phyloP scores from a whole-genome alignment of 2,329 filamentous ascomycete genomes.

The Nigrospora sphaerica region DNA sequence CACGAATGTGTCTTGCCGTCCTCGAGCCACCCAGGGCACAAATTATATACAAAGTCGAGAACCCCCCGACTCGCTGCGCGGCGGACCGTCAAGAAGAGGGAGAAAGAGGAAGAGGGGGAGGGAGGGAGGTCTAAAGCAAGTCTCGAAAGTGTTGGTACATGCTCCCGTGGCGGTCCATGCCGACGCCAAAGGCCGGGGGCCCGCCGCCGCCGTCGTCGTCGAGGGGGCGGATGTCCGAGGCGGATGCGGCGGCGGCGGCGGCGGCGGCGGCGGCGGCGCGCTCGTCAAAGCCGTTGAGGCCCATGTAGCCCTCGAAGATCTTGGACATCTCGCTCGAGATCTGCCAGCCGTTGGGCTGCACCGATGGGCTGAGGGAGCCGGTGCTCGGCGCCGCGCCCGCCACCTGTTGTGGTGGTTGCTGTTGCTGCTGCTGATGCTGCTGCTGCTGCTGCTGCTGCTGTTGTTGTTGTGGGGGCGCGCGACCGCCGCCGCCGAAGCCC shows the following conservation, averaged over 20 bases:
- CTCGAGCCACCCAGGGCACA: too few relatives aligned
- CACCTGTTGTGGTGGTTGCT: too few relatives aligned
- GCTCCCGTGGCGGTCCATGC: constrained; percentile 6
- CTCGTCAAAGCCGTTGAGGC: constrained; percentile 9
- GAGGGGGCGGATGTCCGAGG: neutral
- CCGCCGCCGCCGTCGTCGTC: constrained; percentile 3
- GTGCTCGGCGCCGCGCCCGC: neutral
- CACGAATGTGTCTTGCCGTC: too few relatives aligned
- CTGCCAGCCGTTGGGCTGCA: constrained; percentile 34
- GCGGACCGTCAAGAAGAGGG: too few relatives aligned
- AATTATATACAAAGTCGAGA: too few relatives aligned
- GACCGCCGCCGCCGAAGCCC: too few relatives aligned
- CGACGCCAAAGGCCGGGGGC: neutral
- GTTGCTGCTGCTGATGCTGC: neutral
- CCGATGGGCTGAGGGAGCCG: neutral
- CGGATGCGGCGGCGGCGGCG: neutral
- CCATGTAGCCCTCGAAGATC: constrained; percentile 33
- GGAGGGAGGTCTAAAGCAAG: constrained; percentile 12
- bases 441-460: constrained; percentile 7
- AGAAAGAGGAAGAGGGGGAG: too few relatives aligned
- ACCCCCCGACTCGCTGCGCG: too few relatives aligned
- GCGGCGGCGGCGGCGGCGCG: neutral
- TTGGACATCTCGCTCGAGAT: constrained; percentile 48
- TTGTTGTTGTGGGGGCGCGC: constrained; percentile 3
- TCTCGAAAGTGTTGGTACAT: constrained; percentile 20